Evolutionary conservation across 371 early-diverging fungal species (phyloP).

Genomic region (Funneliformis caledonium): DNA sequence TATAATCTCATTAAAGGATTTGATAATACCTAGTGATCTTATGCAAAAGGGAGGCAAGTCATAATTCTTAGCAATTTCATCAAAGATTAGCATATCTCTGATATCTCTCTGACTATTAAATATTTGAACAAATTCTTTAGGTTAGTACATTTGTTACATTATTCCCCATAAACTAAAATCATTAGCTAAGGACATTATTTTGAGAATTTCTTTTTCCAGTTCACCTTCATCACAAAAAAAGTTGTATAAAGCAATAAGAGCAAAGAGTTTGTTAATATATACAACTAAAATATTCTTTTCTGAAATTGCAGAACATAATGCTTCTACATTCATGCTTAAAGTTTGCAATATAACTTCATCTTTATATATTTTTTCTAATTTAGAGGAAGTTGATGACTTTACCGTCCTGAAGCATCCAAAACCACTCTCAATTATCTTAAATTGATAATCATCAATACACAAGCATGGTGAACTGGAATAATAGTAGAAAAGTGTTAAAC

Average conservation of each 20-base stretch:
- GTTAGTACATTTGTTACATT: neutral
- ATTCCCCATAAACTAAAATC: neutral
- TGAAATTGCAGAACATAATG: neutral
- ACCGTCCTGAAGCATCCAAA: neutral
- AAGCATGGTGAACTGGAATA: neutral
- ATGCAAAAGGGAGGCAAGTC: slow-evolving; percentile 3
- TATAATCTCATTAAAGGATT: too few relatives aligned
- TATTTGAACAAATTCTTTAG: neutral
- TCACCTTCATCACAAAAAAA: neutral
- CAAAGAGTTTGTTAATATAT: neutral
- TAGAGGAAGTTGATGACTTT: neutral
- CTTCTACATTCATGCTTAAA: neutral
- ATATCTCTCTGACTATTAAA: neutral
- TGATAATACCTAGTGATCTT: too few relatives aligned
- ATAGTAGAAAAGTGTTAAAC: slow-evolving; percentile 27
- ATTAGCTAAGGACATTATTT: neutral
- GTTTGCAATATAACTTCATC: neutral
- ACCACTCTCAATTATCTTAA: slow-evolving; percentile 10
- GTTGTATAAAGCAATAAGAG: neutral
- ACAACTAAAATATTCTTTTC: neutral
- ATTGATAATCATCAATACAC: slow-evolving; percentile 8
- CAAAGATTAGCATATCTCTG: neutral
- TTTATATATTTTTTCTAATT: neutral
- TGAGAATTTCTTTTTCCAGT: neutral
- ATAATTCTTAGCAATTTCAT: neutral